phyloP scores from a whole-genome alignment of 768 basidiomycete genomes.

The Hemileccinum rubropunctum region DNA sequence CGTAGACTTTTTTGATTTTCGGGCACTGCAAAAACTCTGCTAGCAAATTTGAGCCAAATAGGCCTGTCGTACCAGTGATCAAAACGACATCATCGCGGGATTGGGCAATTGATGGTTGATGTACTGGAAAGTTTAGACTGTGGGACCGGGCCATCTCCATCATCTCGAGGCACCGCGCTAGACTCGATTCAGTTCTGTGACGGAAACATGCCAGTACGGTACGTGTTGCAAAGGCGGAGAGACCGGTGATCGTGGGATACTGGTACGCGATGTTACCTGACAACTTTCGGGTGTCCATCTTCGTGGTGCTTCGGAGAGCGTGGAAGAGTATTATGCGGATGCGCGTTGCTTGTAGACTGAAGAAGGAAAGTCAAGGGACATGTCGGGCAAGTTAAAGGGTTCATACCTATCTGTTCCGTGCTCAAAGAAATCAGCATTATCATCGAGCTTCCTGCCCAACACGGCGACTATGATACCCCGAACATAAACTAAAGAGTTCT shows the following conservation, averaged over 20 bases:
- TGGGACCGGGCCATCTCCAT: conserved; percentile 1
- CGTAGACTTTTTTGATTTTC: conserved; percentile 24
- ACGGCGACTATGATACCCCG: conserved; percentile 14
- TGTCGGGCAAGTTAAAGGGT: background rate
- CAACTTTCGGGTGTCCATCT: conserved; percentile 17
- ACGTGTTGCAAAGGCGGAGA: conserved; percentile 17
- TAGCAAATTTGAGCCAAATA: conserved; percentile 31
- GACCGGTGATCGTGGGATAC: conserved; percentile 32
- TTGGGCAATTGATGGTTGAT: background rate
- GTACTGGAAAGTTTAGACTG: conserved; percentile 7
- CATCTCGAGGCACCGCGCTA: conserved; percentile 16
- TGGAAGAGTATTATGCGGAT: conserved; percentile 39
- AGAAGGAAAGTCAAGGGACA: background rate
- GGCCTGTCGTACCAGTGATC: conserved; percentile 36
- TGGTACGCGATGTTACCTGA: conserved; percentile 36
- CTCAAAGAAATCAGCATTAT: conserved; percentile 8
- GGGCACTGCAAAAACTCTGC: conserved; percentile 17
- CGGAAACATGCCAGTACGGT: conserved; percentile 11
- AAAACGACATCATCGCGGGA: conserved; percentile 20
- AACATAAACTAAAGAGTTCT: conserved; percentile 11
- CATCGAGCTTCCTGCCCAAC: conserved; percentile 11
- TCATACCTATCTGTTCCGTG: conserved; percentile 12
- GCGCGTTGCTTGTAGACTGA: conserved; percentile 40
- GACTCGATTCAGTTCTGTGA: conserved; percentile 10
- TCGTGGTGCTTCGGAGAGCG: conserved; percentile 27